Conservation (phyloP, 2,329 filamentous ascomycete genomes). For the Hymenoscyphus repandus region DNA sequence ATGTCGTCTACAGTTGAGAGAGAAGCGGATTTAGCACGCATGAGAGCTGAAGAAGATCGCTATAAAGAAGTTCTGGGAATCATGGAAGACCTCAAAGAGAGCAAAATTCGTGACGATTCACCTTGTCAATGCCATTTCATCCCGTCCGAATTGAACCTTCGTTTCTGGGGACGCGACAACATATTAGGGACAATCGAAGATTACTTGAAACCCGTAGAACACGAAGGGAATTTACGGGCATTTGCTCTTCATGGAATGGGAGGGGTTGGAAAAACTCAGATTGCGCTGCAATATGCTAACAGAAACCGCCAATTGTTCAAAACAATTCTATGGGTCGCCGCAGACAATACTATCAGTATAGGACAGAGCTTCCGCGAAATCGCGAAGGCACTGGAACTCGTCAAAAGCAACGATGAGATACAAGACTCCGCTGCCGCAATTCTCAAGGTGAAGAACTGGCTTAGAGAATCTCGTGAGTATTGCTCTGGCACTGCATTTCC, state of each 20-base stretch:
- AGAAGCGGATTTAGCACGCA: neutral
- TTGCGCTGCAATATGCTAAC: constrained; percentile 29
- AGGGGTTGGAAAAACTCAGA: constrained; percentile 29
- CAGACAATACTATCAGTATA: constrained; percentile 22
- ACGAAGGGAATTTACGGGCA: constrained; percentile 4
- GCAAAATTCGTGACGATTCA: neutral
- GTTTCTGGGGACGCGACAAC: constrained; percentile 13
- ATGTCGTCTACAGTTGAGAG: neutral
- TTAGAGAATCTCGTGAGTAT: constrained; percentile 3
- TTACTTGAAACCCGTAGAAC: neutral
- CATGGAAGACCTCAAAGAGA: neutral
- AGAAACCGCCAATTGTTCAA: constrained; percentile 19
- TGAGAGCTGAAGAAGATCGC: neutral
- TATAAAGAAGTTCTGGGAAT: neutral
- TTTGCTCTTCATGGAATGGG: constrained; percentile 20
- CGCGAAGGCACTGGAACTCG: constrained; percentile 1
- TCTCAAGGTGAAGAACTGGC: constrained; percentile 27
- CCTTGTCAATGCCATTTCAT: constrained; percentile 12
- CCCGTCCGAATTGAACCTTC: constrained; percentile 15
- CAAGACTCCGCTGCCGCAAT: constrained; percentile 19
- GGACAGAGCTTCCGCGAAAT: constrained; percentile 13
- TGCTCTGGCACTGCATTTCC: neutral
- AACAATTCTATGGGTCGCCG: constrained; percentile 25
- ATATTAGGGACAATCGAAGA: neutral
- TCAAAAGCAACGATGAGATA: constrained; percentile 15